A percentile compares a stretch with the other conserved stretches of the same genome.
Conservation (phyloP, 2,329 filamentous ascomycete species). For the Simplicillium sp. region DNA sequence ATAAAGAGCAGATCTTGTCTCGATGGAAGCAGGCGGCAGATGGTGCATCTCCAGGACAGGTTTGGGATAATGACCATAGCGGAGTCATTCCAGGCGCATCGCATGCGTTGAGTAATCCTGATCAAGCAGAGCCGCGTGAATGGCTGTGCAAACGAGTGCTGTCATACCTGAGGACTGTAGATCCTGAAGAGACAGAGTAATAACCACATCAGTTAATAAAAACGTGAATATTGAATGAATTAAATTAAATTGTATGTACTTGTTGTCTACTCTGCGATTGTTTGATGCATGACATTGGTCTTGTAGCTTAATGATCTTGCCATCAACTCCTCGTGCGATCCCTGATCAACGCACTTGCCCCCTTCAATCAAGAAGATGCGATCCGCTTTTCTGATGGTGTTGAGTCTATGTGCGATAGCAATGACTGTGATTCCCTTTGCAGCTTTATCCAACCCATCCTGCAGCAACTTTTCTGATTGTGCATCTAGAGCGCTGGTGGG, state of each 20-base stretch:
- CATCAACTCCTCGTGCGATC: conserved; percentile 16
- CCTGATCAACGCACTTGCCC: conserved; percentile 26
- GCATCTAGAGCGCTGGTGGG: conserved; percentile 59
- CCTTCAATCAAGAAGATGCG: conserved; percentile 31
- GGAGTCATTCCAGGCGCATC: conserved; percentile 35
- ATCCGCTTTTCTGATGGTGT: conserved; percentile 32
- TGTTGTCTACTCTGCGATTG: background rate
- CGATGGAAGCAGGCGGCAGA: conserved; percentile 31
- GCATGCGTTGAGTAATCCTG: conserved; percentile 37
- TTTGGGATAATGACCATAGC: conserved; percentile 38
- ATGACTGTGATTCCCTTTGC: conserved; percentile 29
- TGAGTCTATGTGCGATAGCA: conserved; percentile 33
- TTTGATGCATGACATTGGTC: conserved; percentile 4
- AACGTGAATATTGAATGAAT: too few relatives aligned
- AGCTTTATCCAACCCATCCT: conserved; percentile 44
- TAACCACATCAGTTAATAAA: too few relatives aligned
- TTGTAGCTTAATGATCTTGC: conserved; percentile 1
- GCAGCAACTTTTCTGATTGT: conserved; percentile 47
- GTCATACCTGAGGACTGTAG: background rate
- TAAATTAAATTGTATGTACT: too few relatives aligned
- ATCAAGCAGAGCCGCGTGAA: conserved; percentile 28
- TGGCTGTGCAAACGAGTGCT: conserved; percentile 1
- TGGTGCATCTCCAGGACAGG: conserved; percentile 16
- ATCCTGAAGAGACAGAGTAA: background rate
- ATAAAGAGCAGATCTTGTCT: conserved; percentile 30